Percentiles rank a stretch among this genome's conserved stretches.
Conservation (phyloP, 768 basidiomycete species). For the Tephrocybe sp. region DNA sequence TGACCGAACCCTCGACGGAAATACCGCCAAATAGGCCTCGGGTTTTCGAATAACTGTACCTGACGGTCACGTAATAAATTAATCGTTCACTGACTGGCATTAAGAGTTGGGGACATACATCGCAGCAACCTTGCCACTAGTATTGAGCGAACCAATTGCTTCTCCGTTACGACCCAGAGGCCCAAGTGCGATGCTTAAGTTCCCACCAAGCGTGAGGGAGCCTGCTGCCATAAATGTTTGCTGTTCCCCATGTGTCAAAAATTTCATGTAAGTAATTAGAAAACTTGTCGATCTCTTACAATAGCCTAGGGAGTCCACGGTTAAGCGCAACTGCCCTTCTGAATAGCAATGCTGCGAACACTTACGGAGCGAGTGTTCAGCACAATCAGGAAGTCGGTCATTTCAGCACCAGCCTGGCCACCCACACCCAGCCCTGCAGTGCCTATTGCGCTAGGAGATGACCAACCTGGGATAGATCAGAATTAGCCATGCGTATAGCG, state of each 20-base stretch:
- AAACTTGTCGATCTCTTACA: conserved; percentile 40
- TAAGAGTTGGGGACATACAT: conserved; percentile 59
- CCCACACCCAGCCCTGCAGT: conserved; percentile 90
- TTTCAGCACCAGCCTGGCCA: conserved; percentile 77
- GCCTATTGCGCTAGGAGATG: conserved; percentile 92
- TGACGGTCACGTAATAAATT: too few relatives aligned
- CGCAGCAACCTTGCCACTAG: conserved; percentile 85
- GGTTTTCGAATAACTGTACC: conserved; percentile 92
- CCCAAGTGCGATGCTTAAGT: conserved; percentile 85
- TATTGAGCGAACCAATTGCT: conserved; percentile 78
- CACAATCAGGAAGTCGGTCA: conserved; percentile 90
- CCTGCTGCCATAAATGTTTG: conserved; percentile 94
- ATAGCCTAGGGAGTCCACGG: conserved; percentile 47
- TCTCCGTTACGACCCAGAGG: conserved; percentile 96
- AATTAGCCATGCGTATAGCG: neutral
- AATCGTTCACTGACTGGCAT: too few relatives aligned
- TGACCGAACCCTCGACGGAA: conserved; percentile 85
- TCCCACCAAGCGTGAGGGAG: conserved; percentile 86
- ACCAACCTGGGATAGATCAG: conserved; percentile 64
- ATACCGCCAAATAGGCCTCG: conserved; percentile 93
- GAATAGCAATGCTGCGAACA: conserved; percentile 12
- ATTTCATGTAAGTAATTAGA: neutral
- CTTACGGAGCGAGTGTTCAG: conserved; percentile 79
- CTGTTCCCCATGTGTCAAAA: conserved; percentile 27
- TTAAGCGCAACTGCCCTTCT: conserved; percentile 4